Evolutionary conservation across 1,139 yeast species (phyloP).

Genomic region (Kodamaea fungicola): DNA sequence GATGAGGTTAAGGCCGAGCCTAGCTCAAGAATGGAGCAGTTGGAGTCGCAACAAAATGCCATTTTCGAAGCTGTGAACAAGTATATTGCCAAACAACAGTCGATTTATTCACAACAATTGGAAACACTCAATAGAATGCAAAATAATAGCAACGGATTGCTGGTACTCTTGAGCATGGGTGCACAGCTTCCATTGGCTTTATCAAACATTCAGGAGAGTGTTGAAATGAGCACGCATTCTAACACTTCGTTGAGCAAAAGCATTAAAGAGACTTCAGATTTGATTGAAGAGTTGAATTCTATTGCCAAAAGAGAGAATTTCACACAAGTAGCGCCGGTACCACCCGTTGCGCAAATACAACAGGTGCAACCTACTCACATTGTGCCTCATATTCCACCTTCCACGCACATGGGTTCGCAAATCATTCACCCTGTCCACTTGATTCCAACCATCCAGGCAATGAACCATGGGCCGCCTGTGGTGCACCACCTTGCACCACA

Average conservation of each 20-base stretch:
- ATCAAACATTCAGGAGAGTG: conserved; percentile 18
- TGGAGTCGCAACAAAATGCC: neutral
- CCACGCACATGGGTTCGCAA: neutral
- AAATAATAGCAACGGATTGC: conserved; percentile 19
- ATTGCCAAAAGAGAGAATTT: too few species aligned
- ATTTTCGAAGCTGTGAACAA: conserved; percentile 8
- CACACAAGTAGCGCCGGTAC: neutral
- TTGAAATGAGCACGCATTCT: conserved; percentile 12
- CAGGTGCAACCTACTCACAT: conserved; percentile 1
- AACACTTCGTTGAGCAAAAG: conserved; percentile 13
- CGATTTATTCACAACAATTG: conserved; percentile 2
- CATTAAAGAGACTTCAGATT: conserved; percentile 7
- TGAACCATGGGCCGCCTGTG: neutral
- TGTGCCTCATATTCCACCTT: neutral
- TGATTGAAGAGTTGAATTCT: conserved; percentile 14
- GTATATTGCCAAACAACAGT: conserved; percentile 17
- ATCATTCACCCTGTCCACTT: neutral
- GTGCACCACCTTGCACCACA: conserved; percentile 2
- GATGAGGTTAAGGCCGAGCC: neutral
- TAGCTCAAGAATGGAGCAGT: neutral
- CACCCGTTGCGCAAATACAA: neutral
- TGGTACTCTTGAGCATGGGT: conserved; percentile 17
- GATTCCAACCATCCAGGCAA: neutral
- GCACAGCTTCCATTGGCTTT: conserved; percentile 17
- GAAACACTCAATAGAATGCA: conserved; percentile 16